These are phyloP conservation scores for Pisolithus orientalis DNA, from an alignment of 768 basidiomycete genomes.

Conservation along the genomic window DNA sequence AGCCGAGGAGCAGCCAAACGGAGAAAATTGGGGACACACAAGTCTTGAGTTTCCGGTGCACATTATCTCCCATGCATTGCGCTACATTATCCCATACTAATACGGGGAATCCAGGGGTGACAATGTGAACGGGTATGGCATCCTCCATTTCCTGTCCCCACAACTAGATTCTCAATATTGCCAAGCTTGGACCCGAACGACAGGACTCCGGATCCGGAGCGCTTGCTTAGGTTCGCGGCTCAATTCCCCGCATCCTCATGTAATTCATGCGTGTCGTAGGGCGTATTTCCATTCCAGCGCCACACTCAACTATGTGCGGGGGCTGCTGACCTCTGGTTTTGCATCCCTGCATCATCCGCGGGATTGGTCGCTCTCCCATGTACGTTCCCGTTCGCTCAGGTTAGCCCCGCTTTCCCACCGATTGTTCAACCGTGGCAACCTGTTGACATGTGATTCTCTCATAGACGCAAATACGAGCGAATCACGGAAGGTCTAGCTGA, in stretches of 20 bases:
- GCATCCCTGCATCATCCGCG: conserved; percentile 88
- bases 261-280: conserved; percentile 32
- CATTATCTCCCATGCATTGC: conserved; percentile 1
- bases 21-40: conserved; percentile 73
- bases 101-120: conserved; percentile 60
- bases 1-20: conserved; percentile 79
- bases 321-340: conserved; percentile 86
- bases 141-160: neutral
- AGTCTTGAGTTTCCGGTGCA: conserved; percentile 82
- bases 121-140: conserved; percentile 82
- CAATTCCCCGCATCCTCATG: neutral
- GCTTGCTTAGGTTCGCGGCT: conserved; percentile 63
- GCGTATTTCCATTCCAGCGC: conserved; percentile 96
- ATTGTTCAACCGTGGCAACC: conserved; percentile 2
- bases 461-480: conserved; percentile 73
- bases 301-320: conserved; percentile 89
- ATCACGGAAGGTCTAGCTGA: conserved; percentile 83
- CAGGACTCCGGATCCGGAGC: conserved; percentile 84
- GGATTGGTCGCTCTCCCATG: conserved; percentile 90
- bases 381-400: conserved; percentile 75
- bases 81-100: neutral
- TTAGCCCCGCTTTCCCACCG: conserved; percentile 25
- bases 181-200: conserved; percentile 64
- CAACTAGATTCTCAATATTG: neutral
- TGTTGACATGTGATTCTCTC: conserved; percentile 7